Evolutionary conservation across 371 early-diverging fungal species (phyloP).

Genomic region (Rhizomucor pusillus): DNA sequence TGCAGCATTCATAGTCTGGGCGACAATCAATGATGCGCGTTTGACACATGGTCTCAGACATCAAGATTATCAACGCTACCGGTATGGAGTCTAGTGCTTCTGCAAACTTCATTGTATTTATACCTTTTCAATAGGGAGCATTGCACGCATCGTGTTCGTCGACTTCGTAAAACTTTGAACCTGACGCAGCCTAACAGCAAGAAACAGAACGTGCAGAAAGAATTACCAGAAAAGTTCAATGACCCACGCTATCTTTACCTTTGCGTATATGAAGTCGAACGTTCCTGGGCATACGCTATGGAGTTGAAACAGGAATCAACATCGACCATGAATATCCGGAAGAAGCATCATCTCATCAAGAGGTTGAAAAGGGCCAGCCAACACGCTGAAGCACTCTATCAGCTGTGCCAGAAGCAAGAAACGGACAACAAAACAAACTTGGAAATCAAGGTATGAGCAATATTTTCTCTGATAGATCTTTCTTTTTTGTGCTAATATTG

Average conservation of each 20-base stretch:
- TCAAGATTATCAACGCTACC: slow-evolving; percentile 79
- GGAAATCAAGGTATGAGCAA: slow-evolving; percentile 56
- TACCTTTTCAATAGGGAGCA: slow-evolving; percentile 44
- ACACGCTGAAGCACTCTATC: slow-evolving; percentile 48
- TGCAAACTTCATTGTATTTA: background rate
- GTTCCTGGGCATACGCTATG: slow-evolving; percentile 83
- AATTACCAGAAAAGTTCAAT: slow-evolving; percentile 44
- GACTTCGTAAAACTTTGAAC: slow-evolving; percentile 60
- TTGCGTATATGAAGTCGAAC: slow-evolving; percentile 67
- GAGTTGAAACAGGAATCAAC: slow-evolving; percentile 64
- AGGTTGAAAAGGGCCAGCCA: slow-evolving; percentile 64
- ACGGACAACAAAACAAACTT: slow-evolving; percentile 57
- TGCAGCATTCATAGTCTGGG: slow-evolving; percentile 35
- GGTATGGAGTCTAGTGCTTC: slow-evolving; percentile 30
- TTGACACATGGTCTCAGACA: slow-evolving; percentile 81
- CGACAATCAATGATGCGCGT: slow-evolving; percentile 66
- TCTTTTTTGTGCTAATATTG: background rate
- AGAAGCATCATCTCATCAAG: slow-evolving; percentile 64
- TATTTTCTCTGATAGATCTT: background rate
- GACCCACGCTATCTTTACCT: slow-evolving; percentile 61
- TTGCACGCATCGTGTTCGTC: slow-evolving; percentile 67
- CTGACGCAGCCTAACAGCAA: slow-evolving; percentile 59
- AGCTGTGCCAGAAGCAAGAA: slow-evolving; percentile 49
- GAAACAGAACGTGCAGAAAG: slow-evolving; percentile 40
- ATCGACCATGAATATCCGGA: slow-evolving; percentile 61